Evolutionary conservation across 116 monocot species (phyloP).

Genomic region (Phalaenopsis hybrid): DNA sequence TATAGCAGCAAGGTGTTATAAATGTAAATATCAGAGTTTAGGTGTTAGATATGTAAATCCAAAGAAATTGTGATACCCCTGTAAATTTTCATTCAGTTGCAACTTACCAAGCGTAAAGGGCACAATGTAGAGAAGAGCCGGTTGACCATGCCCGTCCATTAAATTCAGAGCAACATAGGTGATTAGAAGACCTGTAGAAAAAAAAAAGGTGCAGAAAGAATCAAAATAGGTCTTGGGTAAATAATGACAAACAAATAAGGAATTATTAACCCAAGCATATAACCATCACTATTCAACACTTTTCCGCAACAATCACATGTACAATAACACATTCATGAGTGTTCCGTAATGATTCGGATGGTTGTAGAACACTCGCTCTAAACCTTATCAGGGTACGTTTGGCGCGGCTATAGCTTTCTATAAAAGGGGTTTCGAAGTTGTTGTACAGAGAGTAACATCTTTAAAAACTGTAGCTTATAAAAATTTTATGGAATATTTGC

Average conservation of each 20-base stretch:
- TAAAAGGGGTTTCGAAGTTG: no score
- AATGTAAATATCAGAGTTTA: neutral
- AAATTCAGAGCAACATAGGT: conserved; percentile 95
- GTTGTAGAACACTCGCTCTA: neutral
- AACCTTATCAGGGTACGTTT: neutral
- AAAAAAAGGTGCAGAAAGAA: neutral
- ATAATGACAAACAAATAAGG: neutral
- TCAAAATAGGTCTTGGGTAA: neutral
- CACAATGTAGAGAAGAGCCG: conserved; percentile 94
- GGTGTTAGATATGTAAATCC: neutral
- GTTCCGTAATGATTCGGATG: neutral
- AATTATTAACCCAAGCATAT: neutral
- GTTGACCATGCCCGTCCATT: conserved; percentile 99
- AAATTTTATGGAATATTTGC: no score
- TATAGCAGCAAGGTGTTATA: neutral
- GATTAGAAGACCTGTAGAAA: conserved; percentile 68
- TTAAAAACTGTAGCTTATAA: no score
- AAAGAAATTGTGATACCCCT: neutral
- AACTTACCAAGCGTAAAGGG: conserved; percentile 84
- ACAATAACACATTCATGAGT: neutral
- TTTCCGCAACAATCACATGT: neutral
- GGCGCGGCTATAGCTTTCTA: no score
- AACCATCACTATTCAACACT: neutral
- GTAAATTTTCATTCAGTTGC: neutral
- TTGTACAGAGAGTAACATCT: no score